phyloP scores from a whole-genome alignment of 2,329 filamentous ascomycete genomes.

The Penicillium sp. region DNA sequence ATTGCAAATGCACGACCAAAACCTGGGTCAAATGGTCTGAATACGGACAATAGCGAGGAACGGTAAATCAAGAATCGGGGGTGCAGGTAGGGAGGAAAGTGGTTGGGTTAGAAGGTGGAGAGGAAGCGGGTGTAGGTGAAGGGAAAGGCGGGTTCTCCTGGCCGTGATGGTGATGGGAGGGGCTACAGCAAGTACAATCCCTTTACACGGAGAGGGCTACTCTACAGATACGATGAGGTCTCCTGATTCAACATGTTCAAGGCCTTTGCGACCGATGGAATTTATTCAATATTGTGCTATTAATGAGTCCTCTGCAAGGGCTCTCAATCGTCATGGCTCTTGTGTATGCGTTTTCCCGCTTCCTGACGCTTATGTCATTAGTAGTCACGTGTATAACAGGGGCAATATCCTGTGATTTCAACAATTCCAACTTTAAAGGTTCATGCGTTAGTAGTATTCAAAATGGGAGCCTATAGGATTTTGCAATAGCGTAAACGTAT shows the following conservation, averaged over 20 bases:
- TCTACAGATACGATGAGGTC: neutral
- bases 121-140: conserved; percentile 23
- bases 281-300: neutral
- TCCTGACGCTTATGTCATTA: conserved; percentile 23
- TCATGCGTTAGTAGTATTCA: neutral
- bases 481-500: neutral
- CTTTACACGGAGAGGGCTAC: neutral
- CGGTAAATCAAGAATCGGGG: neutral
- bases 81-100: conserved; percentile 9
- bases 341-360: conserved; percentile 19
- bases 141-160: conserved; percentile 29
- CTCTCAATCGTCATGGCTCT: neutral
- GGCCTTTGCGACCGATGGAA: neutral
- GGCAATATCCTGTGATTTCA: neutral
- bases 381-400: conserved; percentile 6
- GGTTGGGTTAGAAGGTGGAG: conserved; percentile 5
- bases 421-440: neutral
- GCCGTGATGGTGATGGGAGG: conserved; percentile 26
- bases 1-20: conserved; percentile 8
- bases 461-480: neutral
- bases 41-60: neutral
- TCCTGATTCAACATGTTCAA: neutral
- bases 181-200: neutral
- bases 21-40: conserved; percentile 19
- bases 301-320: neutral